A percentile compares a stretch with the other conserved stretches of the same genome.
Conservation (phyloP, 2,329 filamentous ascomycete species). For the Aspergillus calidoustus region DNA sequence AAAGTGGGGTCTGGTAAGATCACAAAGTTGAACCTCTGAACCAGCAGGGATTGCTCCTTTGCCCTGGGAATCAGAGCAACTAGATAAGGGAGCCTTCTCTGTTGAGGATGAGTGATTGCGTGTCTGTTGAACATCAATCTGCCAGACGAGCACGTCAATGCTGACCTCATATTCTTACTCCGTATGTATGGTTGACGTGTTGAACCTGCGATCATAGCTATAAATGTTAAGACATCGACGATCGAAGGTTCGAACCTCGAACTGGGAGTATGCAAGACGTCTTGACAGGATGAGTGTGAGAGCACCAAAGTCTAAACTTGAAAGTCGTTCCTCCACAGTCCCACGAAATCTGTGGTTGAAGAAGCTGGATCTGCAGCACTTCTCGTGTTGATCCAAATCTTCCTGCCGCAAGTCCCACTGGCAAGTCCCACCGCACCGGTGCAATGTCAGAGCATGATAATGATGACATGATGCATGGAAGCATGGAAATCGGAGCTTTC, state of each 20-base stretch:
- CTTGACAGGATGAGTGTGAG: background rate
- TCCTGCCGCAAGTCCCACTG: constrained; percentile 8
- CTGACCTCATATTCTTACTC: background rate
- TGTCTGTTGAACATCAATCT: background rate
- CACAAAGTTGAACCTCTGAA: background rate
- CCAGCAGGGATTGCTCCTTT: background rate
- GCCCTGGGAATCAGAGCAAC: background rate
- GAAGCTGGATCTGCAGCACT: constrained; percentile 7
- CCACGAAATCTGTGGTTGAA: background rate
- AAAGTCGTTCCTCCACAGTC: background rate
- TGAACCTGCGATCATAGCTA: background rate
- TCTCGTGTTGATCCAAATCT: constrained; percentile 10
- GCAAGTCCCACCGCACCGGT: background rate
- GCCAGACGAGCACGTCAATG: background rate
- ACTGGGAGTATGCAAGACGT: no score
- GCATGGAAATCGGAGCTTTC: no score
- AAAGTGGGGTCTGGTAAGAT: background rate
- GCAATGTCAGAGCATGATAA: background rate
- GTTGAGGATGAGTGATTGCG: background rate
- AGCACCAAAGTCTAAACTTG: background rate
- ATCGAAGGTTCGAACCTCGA: background rate
- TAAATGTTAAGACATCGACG: background rate
- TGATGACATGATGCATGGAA: background rate
- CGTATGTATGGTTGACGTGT: background rate
- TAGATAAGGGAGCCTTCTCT: no score